These are phyloP conservation scores for Penicillium lividum DNA, from an alignment of 495 filamentous ascomycete genomes.

Conservation along the genomic window DNA sequence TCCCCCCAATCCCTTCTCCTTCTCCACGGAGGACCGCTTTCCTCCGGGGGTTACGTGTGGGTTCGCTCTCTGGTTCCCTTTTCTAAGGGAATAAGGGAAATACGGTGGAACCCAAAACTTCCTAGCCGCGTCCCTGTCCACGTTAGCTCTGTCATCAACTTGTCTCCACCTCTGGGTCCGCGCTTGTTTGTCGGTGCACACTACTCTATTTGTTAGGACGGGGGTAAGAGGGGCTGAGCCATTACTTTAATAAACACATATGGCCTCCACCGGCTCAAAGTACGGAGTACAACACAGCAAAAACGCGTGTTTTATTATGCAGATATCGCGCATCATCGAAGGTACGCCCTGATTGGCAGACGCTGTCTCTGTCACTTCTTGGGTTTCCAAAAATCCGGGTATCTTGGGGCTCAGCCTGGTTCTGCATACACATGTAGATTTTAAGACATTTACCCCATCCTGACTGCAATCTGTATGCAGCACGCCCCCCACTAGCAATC, in stretches of 20 bases:
- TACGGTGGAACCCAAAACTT: no score
- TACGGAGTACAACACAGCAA: no score
- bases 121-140: background rate
- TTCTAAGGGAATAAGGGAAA: no score
- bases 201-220: slow-evolving; percentile 22
- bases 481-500: slow-evolving; percentile 6
- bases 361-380: background rate
- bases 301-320: background rate
- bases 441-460: background rate
- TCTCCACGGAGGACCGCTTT: background rate
- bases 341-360: background rate
- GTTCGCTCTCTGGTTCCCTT: background rate
- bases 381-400: background rate
- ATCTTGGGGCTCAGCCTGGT: background rate
- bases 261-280: background rate
- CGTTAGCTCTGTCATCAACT: slow-evolving; percentile 2
- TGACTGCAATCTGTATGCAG: background rate
- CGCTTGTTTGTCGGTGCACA: slow-evolving; percentile 13
- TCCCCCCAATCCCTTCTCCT: background rate
- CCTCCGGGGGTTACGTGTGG: background rate
- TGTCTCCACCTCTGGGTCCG: slow-evolving; percentile 4
- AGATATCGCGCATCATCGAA: background rate
- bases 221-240: background rate
- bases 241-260: background rate
- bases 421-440: background rate